phyloP scores from a whole-genome alignment of 23 red algal genomes.

The Gracilaria domingensis region DNA sequence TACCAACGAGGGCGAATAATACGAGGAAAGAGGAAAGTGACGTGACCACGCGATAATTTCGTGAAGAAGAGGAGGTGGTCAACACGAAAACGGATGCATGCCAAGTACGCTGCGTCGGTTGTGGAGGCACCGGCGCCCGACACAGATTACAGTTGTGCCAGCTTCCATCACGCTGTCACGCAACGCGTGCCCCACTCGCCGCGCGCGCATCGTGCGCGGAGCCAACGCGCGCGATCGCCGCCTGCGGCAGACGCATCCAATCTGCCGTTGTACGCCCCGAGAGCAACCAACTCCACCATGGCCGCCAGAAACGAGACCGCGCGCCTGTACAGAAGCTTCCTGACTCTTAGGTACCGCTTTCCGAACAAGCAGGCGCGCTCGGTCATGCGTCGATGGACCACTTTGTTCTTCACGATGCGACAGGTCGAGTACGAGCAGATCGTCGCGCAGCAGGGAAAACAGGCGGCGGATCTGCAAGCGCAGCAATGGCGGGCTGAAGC shows the following conservation, averaged over 20 bases:
- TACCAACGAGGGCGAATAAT: no score
- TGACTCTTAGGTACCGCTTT: slow-evolving; percentile 43
- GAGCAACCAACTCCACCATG: slow-evolving; percentile 18
- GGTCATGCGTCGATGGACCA: slow-evolving; percentile 37
- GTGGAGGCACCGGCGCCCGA: not conserved
- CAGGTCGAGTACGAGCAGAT: slow-evolving; percentile 41
- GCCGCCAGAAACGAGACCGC: slow-evolving; percentile 27
- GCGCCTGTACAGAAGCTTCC: slow-evolving; percentile 18
- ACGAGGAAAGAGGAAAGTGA: not conserved
- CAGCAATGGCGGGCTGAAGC: slow-evolving; percentile 26
- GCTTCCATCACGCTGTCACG: not conserved
- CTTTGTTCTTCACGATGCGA: slow-evolving; percentile 28
- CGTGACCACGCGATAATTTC: no score
- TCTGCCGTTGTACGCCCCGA: no score
- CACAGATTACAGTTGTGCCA: not conserved
- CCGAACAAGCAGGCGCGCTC: slow-evolving; percentile 67
- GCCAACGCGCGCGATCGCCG: not conserved
- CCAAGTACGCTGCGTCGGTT: not conserved
- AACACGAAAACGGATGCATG: not conserved
- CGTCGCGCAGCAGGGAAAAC: not conserved
- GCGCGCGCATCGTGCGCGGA: not conserved
- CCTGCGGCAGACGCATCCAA: no score
- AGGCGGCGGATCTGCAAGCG: slow-evolving; percentile 8
- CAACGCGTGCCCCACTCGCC: no score
- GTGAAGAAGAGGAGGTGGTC: not conserved